phyloP scores from a whole-genome alignment of 805 yeast genomes.

The Cyberlindnera maclurae region DNA sequence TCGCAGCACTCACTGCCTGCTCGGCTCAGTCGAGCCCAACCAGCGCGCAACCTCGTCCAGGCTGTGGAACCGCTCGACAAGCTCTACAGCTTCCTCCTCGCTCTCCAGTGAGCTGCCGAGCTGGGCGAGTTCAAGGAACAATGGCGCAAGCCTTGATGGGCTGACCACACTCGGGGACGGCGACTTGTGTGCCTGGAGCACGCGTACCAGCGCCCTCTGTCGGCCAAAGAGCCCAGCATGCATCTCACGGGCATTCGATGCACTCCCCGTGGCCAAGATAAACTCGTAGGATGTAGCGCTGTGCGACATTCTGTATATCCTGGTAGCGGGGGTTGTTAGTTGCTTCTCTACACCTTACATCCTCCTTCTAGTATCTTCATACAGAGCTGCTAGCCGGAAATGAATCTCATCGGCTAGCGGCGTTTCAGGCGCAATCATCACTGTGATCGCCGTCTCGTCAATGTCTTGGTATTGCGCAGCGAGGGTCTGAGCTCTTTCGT shows the following conservation, averaged over 20 bases:
- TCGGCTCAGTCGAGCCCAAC: not conserved
- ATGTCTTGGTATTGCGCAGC: constrained; percentile 1
- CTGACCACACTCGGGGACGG: not conserved
- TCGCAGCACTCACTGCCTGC: no score
- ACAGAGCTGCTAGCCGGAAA: constrained; percentile 8
- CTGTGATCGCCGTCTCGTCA: not conserved
- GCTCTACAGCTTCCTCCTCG: constrained; percentile 4
- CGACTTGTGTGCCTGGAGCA: no score
- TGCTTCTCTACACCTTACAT: no score
- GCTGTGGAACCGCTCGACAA: constrained; percentile 1
- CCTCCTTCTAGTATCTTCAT: not conserved
- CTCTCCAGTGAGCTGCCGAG: constrained; percentile 1
- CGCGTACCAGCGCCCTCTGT: no score
- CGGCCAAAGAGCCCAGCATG: no score
- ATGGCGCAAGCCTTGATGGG: not conserved
- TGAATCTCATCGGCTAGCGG: constrained; percentile 3
- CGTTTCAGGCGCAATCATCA: not conserved
- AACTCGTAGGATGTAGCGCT: not conserved
- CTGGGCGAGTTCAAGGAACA: constrained; percentile 4
- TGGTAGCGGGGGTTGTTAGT: not conserved
- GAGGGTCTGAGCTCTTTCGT: not conserved
- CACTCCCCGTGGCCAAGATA: not conserved
- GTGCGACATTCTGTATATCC: not conserved
- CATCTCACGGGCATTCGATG: no score
- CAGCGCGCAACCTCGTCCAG: constrained; percentile 3